phyloP scores from a whole-genome alignment of 2,329 filamentous ascomycete species.

The Didymella pinodella region DNA sequence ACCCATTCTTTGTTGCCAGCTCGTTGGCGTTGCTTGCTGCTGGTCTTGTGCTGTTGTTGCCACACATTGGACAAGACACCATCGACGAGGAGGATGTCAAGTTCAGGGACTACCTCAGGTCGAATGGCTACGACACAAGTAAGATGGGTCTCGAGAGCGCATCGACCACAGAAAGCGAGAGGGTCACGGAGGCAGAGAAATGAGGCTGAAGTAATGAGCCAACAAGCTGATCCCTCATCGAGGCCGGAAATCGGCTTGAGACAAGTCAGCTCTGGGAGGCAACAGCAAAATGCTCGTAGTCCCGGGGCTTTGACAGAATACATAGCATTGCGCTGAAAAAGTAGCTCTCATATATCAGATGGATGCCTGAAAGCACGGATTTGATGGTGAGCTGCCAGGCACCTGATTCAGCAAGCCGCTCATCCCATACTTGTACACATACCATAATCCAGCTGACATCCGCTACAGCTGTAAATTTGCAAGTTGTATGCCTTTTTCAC shows the following conservation, averaged over 20 bases:
- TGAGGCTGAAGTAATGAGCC: neutral
- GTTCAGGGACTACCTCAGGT: slow-evolving; percentile 77
- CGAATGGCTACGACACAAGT: slow-evolving; percentile 77
- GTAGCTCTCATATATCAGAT: neutral
- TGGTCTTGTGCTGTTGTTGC: slow-evolving; percentile 72
- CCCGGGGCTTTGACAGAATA: too few species aligned
- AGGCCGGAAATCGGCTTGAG: neutral
- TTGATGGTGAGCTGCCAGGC: too few species aligned
- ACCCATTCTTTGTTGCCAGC: slow-evolving; percentile 88
- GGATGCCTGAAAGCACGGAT: neutral
- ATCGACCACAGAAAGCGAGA: slow-evolving; percentile 20
- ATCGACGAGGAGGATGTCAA: slow-evolving; percentile 78
- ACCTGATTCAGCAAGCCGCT: neutral
- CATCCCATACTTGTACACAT: neutral
- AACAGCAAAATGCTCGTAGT: neutral
- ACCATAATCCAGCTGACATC: neutral
- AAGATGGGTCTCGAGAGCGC: slow-evolving; percentile 57
- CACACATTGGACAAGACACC: slow-evolving; percentile 82
- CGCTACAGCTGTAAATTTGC: neutral
- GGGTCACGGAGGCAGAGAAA: slow-evolving; percentile 16
- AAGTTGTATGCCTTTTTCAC: slow-evolving; percentile 6
- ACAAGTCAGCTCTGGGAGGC: neutral
- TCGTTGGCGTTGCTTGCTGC: slow-evolving; percentile 75
- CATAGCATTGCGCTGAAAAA: neutral
- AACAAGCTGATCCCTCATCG: neutral